Conservation (phyloP, 2,329 filamentous ascomycete genomes). For the Talaromyces sp. region DNA sequence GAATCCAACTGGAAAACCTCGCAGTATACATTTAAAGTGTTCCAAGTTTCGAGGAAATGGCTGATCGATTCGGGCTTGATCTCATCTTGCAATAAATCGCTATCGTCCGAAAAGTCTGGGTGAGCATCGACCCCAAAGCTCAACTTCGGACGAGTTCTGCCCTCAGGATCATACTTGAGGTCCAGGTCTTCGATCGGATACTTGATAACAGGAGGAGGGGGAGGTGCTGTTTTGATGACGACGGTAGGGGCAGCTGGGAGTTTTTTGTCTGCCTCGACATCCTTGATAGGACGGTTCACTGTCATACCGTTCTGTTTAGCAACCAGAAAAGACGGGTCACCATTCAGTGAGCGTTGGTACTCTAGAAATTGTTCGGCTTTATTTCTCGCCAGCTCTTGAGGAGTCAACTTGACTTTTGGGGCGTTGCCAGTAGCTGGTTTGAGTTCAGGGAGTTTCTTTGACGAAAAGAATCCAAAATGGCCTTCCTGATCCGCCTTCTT, state of each 20-base stretch:
- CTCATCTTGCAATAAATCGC: constrained; percentile 38
- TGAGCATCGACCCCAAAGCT: constrained; percentile 70
- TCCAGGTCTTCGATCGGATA: constrained; percentile 95
- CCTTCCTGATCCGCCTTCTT: constrained; percentile 51
- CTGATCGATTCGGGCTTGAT: constrained; percentile 84
- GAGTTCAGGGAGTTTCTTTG: constrained; percentile 61
- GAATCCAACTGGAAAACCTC: constrained; percentile 92
- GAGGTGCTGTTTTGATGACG: constrained; percentile 47
- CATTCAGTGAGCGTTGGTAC: constrained; percentile 43
- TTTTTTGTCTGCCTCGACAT: constrained; percentile 32
- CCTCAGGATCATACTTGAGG: constrained; percentile 61
- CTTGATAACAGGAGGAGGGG: constrained; percentile 72
- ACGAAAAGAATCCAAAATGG: constrained; percentile 49
- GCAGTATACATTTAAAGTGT: constrained; percentile 96
- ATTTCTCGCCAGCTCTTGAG: constrained; percentile 44
- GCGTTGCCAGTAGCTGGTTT: constrained; percentile 65
- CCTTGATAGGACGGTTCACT: constrained; percentile 28
- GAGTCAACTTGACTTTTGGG: constrained; percentile 54
- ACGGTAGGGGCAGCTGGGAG: constrained; percentile 29
- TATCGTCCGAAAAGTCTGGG: constrained; percentile 47
- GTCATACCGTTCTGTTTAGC: constrained; percentile 22
- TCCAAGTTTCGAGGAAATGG: constrained; percentile 83
- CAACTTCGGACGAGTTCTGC: constrained; percentile 64
- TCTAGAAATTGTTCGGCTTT: constrained; percentile 46
- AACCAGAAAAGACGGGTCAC: constrained; percentile 39